Conservation (phyloP, 169 alveolate genomes). For the Prorocentrum cordatum region DNA sequence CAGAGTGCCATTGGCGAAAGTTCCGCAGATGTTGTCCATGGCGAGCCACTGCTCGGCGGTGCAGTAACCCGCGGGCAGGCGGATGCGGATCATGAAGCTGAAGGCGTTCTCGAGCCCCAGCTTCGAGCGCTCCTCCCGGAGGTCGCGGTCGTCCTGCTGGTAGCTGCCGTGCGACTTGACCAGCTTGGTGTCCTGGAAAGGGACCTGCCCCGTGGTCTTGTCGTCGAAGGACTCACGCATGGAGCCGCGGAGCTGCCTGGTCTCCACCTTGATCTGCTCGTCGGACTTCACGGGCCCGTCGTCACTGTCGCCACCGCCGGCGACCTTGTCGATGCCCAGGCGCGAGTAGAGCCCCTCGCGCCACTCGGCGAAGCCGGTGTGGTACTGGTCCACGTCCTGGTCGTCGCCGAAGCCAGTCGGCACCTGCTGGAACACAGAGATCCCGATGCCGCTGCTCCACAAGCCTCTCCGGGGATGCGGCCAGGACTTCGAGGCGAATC, state of each 20-base stretch:
- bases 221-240: conserved; percentile 47
- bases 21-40: conserved; percentile 15
- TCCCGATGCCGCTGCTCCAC: too few relatives aligned
- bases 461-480: too few relatives aligned
- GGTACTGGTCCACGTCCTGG: conserved; percentile 62
- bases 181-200: conserved; percentile 69
- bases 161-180: conserved; percentile 64
- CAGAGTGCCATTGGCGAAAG: conserved; percentile 55
- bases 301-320: not conserved
- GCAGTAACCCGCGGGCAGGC: not conserved
- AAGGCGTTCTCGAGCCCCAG: conserved; percentile 64
- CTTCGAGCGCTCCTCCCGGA: conserved; percentile 59
- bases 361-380: conserved; percentile 62
- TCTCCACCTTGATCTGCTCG: conserved; percentile 48
- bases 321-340: conserved; percentile 40
- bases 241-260: conserved; percentile 56
- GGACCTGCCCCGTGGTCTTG: conserved; percentile 60
- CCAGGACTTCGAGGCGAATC: too few relatives aligned
- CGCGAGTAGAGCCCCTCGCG: conserved; percentile 39
- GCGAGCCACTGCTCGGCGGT: not conserved
- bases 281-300: conserved; percentile 68
- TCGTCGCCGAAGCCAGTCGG: conserved; percentile 29
- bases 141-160: conserved; percentile 48
- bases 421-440: too few relatives aligned
- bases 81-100: conserved; percentile 39